phyloP scores from a whole-genome alignment of 352 stramenopile genomes.

The Pythium sukuiense region DNA sequence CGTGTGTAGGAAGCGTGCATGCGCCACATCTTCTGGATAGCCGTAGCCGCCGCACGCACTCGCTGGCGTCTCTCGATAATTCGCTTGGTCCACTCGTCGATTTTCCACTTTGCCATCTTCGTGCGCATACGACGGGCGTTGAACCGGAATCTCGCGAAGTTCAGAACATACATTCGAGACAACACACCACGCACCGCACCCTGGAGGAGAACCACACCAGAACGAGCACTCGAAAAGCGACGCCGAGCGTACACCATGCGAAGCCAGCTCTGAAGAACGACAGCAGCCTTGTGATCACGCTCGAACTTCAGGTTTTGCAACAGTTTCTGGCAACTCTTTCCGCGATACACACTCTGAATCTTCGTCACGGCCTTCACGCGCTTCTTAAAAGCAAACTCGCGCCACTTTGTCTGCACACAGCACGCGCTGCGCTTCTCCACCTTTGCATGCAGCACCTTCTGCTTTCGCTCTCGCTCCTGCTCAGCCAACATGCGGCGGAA shows the following conservation, averaged over 20 bases:
- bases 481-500: constrained; percentile 24
- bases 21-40: constrained; percentile 45
- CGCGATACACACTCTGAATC: constrained; percentile 35
- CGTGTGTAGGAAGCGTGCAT: constrained; percentile 5
- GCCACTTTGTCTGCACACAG: constrained; percentile 39
- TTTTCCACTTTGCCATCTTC: constrained; percentile 27
- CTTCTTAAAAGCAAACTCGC: constrained; percentile 14
- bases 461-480: constrained; percentile 21
- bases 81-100: constrained; percentile 13
- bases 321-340: constrained; percentile 20
- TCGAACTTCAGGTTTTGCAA: constrained; percentile 34
- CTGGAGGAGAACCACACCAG: constrained; percentile 12
- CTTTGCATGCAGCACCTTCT: constrained; percentile 23
- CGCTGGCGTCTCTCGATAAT: constrained; percentile 11
- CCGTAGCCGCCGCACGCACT: constrained; percentile 29
- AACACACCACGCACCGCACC: constrained; percentile 9
- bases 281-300: constrained; percentile 20
- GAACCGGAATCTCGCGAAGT: constrained; percentile 19
- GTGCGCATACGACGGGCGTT: constrained; percentile 8
- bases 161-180: constrained; percentile 6
- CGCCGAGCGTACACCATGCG: background rate
- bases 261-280: constrained; percentile 12
- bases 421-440: constrained; percentile 24
- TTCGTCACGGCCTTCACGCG: constrained; percentile 26
- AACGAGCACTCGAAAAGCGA: background rate